phyloP scores from a whole-genome alignment of 78 protist species.

The Pelomyxa schiedti region DNA sequence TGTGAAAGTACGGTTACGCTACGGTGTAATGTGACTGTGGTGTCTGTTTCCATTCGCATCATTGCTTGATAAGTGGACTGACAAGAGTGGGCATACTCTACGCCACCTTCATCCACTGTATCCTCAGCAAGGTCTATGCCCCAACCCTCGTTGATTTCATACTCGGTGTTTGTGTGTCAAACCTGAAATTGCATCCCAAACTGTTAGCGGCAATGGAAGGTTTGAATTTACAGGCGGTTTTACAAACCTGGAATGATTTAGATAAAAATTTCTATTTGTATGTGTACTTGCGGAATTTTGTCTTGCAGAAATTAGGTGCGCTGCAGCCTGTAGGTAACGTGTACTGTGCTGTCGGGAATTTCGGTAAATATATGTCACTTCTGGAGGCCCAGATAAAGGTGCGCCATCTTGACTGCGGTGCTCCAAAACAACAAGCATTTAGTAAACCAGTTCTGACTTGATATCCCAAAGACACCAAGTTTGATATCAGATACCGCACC shows the following conservation, averaged over 20 bases:
- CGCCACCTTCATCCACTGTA: too few species aligned
- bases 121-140: too few species aligned
- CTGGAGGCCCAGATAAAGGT: background rate
- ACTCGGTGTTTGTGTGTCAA: too few species aligned
- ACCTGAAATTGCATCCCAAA: background rate
- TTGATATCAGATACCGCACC: background rate
- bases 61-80: too few species aligned
- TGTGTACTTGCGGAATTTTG: background rate
- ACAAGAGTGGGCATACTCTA: too few species aligned
- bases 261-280: background rate
- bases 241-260: background rate
- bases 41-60: too few species aligned
- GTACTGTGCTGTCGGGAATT: background rate
- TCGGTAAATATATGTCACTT: background rate
- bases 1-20: too few species aligned
- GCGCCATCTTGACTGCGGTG: background rate
- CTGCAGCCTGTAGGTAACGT: background rate
- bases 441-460: background rate
- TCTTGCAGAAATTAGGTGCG: background rate
- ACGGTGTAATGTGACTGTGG: too few species aligned
- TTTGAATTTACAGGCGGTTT: background rate
- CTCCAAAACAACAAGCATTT: background rate
- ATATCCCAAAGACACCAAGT: background rate
- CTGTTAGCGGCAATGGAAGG: background rate
- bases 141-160: too few species aligned